Percentiles rank a stretch among this genome's conserved stretches.
Evolutionary conservation across 805 yeast species (phyloP).

Genomic region (Candida boleticola): DNA sequence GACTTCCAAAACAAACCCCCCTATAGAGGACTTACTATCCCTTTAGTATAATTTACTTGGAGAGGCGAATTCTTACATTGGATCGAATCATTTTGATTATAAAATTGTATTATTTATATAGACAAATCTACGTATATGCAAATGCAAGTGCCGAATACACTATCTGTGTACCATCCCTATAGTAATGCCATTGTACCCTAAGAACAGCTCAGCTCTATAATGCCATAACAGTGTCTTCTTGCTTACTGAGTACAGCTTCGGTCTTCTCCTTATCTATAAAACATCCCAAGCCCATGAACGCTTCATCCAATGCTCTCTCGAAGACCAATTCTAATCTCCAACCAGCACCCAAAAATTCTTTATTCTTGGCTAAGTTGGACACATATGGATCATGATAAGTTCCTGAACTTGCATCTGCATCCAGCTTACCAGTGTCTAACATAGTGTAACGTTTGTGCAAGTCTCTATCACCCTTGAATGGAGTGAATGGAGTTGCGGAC

Average conservation of each 20-base stretch:
- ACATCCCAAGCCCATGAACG: slow-evolving; percentile 88
- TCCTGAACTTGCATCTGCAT: slow-evolving; percentile 39
- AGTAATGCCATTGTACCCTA: no score
- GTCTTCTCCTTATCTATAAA: slow-evolving; percentile 51
- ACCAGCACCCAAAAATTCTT: slow-evolving; percentile 81
- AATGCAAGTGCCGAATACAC: no score
- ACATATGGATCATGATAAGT: slow-evolving; percentile 44
- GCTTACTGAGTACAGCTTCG: background rate
- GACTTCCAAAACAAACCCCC: background rate
- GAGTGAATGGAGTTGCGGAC: slow-evolving; percentile 70
- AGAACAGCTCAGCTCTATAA: no score
- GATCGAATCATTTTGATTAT: no score
- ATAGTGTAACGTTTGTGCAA: slow-evolving; percentile 49
- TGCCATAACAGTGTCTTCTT: background rate
- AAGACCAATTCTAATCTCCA: slow-evolving; percentile 70
- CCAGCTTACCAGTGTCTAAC: slow-evolving; percentile 18
- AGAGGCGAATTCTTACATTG: no score
- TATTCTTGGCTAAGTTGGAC: slow-evolving; percentile 52
- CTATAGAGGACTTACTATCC: slow-evolving; percentile 2
- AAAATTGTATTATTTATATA: no score
- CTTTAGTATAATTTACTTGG: background rate
- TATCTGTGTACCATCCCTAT: no score
- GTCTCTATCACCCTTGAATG: slow-evolving; percentile 88
- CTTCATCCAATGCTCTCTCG: slow-evolving; percentile 77
- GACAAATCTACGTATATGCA: no score